A percentile compares a stretch with the other conserved stretches of the same genome.
These are phyloP conservation scores for Calocybe gangraenosa DNA, from an alignment of 768 basidiomycete species.

Conservation along the genomic window DNA sequence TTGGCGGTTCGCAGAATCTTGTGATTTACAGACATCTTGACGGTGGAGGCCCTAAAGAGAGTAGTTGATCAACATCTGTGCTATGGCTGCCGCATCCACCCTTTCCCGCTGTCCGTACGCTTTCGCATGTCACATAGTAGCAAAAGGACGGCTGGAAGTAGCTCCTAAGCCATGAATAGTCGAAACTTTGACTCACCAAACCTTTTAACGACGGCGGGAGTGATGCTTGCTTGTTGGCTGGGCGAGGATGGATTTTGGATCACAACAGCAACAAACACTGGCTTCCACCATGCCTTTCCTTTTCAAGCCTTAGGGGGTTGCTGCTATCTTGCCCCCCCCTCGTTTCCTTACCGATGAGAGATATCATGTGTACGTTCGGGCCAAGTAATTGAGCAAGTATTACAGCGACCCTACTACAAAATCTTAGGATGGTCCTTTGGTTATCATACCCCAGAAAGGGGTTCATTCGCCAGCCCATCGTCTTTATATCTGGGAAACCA, in stretches of 20 bases:
- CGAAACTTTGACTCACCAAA: slow-evolving; percentile 56
- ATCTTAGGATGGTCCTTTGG: no score
- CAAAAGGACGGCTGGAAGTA: slow-evolving; percentile 20
- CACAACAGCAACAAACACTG: slow-evolving; percentile 30
- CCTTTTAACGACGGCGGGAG: slow-evolving; percentile 51
- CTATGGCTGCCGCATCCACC: slow-evolving; percentile 49
- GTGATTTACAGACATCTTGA: slow-evolving; percentile 70
- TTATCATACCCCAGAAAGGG: no score
- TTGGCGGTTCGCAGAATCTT: slow-evolving; percentile 98
- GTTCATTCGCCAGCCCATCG: no score
- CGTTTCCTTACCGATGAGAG: no score
- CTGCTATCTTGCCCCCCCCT: no score
- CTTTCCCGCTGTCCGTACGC: slow-evolving; percentile 27
- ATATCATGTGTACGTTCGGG: no score
- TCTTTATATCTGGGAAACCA: no score
- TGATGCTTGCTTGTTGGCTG: slow-evolving; percentile 30
- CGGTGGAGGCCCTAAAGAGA: slow-evolving; percentile 29
- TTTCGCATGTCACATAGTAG: slow-evolving; percentile 20
- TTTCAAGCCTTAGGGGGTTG: no score
- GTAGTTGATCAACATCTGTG: slow-evolving; percentile 46
- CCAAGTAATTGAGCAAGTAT: no score
- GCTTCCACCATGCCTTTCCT: slow-evolving; percentile 13
- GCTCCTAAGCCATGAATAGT: slow-evolving; percentile 22
- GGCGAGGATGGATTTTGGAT: slow-evolving; percentile 21
- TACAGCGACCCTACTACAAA: no score